These are phyloP conservation scores for Fabrea salina DNA, from an alignment of 169 alveolate species.

Conservation along the genomic window DNA sequence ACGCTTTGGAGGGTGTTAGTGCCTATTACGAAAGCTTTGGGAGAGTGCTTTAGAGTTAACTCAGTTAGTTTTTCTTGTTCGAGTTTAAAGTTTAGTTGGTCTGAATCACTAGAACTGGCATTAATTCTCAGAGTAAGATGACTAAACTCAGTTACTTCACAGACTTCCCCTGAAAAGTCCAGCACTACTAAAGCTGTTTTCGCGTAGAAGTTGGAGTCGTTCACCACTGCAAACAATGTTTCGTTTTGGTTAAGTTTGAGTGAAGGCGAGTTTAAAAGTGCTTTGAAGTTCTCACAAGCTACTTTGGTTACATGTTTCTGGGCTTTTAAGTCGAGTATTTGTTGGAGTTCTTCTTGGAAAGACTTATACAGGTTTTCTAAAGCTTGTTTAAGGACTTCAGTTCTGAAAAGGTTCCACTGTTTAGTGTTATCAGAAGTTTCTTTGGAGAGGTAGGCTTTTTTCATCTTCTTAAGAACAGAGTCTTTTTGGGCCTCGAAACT, in stretches of 20 bases:
- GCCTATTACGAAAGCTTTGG: conserved; percentile 7
- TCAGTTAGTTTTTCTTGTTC: background rate
- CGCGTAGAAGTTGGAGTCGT: background rate
- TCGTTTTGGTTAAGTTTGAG: background rate
- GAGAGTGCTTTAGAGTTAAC: background rate
- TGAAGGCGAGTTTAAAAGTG: background rate
- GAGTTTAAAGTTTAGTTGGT: background rate
- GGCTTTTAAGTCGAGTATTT: background rate
- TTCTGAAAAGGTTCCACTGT: conserved; percentile 42
- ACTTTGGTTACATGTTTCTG: background rate
- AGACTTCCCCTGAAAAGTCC: background rate
- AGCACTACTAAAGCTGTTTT: background rate
- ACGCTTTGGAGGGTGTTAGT: conserved; percentile 11
- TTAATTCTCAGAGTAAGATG: background rate
- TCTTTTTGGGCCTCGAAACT: conserved; percentile 22
- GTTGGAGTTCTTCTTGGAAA: background rate
- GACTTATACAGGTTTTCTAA: conserved; percentile 34
- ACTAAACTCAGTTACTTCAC: background rate
- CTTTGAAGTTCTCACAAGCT: background rate
- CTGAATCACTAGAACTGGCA: background rate
- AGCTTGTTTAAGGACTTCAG: conserved; percentile 33
- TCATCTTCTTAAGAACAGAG: conserved; percentile 7
- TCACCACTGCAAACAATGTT: background rate
- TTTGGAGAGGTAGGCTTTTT: background rate
- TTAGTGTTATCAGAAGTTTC: background rate